Percentiles rank a stretch among this genome's conserved stretches.
phyloP scores from a whole-genome alignment of 345 rosid species.

The Limnanthes douglasii region DNA sequence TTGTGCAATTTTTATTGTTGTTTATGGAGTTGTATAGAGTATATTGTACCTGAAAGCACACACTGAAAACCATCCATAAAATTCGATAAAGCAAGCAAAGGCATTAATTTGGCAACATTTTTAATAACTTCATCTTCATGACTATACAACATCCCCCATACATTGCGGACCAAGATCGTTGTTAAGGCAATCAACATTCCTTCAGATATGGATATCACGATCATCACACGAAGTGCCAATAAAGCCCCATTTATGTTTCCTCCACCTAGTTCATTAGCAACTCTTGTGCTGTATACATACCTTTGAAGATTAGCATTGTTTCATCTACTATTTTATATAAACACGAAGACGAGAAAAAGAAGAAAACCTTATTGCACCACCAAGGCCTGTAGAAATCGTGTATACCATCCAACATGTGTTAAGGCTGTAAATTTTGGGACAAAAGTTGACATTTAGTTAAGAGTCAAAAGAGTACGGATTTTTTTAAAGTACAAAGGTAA shows the following conservation, averaged over 20 bases:
- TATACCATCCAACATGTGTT: slow-evolving; percentile 34
- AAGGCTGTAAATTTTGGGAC: slow-evolving; percentile 35
- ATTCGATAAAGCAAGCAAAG: slow-evolving; percentile 32
- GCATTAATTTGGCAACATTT: slow-evolving; percentile 32
- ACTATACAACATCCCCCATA: slow-evolving; percentile 39
- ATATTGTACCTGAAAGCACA: slow-evolving; percentile 69
- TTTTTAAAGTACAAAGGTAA: too few species aligned
- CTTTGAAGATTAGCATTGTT: too few species aligned
- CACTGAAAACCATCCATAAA: slow-evolving; percentile 47
- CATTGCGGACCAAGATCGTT: slow-evolving; percentile 18
- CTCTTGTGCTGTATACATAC: slow-evolving; percentile 53
- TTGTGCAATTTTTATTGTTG: too few species aligned
- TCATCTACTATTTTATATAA: too few species aligned
- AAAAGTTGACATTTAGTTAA: too few species aligned
- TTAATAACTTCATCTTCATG: slow-evolving; percentile 22
- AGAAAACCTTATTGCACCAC: slow-evolving; percentile 68
- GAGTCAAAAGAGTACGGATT: too few species aligned
- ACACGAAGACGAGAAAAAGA: too few species aligned
- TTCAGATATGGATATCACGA: slow-evolving; percentile 17
- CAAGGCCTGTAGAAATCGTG: slow-evolving; percentile 62
- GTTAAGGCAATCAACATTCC: slow-evolving; percentile 23
- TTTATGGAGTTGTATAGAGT: too few species aligned
- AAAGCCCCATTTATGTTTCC: slow-evolving; percentile 29
- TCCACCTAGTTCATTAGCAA: slow-evolving; percentile 54
- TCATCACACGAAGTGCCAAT: slow-evolving; percentile 26